Percentiles rank a stretch among this genome's conserved stretches.
Evolutionary conservation across 352 stramenopile genomes (phyloP).

Genomic region (Achlya hypogyna): DNA sequence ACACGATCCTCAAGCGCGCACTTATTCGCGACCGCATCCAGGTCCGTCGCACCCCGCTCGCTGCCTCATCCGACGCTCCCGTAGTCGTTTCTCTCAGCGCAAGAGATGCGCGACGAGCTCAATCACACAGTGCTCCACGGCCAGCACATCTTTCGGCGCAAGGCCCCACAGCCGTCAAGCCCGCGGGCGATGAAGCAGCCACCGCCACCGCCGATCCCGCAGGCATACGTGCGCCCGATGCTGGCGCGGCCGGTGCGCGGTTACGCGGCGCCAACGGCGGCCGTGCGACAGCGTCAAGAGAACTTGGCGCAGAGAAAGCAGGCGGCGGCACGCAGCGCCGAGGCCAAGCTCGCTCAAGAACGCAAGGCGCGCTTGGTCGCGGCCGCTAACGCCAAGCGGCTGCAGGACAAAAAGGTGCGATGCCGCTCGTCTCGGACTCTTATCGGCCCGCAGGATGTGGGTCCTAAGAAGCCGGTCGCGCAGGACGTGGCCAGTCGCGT

Average conservation of each 20-base stretch:
- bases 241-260: constrained; percentile 7
- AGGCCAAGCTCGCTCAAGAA: neutral
- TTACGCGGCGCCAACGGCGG: constrained; percentile 11
- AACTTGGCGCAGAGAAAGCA: constrained; percentile 24
- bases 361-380: neutral
- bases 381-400: constrained; percentile 7
- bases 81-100: constrained; percentile 40
- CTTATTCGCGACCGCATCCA: constrained; percentile 58
- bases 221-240: neutral
- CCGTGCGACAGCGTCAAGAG: constrained; percentile 20
- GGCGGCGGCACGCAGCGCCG: neutral
- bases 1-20: constrained; percentile 42
- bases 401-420: neutral
- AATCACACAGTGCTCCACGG: constrained; percentile 66
- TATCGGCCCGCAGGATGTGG: neutral
- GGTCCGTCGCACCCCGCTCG: neutral
- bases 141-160: constrained; percentile 47
- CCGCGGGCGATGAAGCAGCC: constrained; percentile 21
- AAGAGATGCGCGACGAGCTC: constrained; percentile 42
- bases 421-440: neutral
- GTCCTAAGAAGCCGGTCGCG: neutral
- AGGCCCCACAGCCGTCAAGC: neutral
- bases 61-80: neutral
- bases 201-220: neutral
- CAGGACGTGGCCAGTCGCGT: constrained; percentile 28